Conservation (phyloP, 495 filamentous ascomycete species). For the Lineolata rhizophorae region DNA sequence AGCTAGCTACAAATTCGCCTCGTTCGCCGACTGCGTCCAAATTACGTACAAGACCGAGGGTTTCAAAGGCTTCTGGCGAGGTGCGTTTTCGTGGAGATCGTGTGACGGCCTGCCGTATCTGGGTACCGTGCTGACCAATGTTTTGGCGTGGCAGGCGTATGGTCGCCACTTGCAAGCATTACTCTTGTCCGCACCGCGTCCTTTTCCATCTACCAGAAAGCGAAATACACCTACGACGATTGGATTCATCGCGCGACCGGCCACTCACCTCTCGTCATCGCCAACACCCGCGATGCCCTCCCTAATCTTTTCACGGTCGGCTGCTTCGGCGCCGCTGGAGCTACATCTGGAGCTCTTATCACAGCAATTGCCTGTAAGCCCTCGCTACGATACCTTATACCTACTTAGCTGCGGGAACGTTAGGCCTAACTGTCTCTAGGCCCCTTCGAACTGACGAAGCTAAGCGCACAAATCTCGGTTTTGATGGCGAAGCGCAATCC, state of each 20-base stretch:
- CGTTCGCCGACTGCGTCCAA: conserved; percentile 43
- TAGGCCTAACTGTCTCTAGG: conserved; percentile 24
- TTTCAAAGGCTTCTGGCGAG: conserved; percentile 55
- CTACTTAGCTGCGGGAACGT: conserved; percentile 1
- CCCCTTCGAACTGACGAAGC: conserved; percentile 85
- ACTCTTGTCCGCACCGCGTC: conserved; percentile 77
- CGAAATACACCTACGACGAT: conserved; percentile 51
- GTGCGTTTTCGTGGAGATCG: conserved; percentile 20
- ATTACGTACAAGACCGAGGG: conserved; percentile 55
- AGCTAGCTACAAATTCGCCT: conserved; percentile 44
- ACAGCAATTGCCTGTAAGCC: conserved; percentile 76
- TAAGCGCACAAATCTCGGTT: conserved; percentile 78
- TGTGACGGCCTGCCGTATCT: too few relatives aligned
- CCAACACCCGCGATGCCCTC: conserved; percentile 43
- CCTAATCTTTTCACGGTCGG: conserved; percentile 46
- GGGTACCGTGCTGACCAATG: too few relatives aligned
- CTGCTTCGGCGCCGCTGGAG: conserved; percentile 60
- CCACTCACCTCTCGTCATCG: conserved; percentile 44
- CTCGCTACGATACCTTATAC: too few relatives aligned
- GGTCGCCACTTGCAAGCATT: conserved; percentile 66
- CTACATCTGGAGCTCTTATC: conserved; percentile 56
- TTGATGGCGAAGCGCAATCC: conserved; percentile 40
- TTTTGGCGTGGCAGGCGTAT: conserved; percentile 51
- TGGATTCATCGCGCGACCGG: conserved; percentile 42
- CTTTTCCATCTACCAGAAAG: conserved; percentile 78